A percentile compares a stretch with the other conserved stretches of the same genome.
These are phyloP conservation scores for Sarocladiaceae sp. DNA, from an alignment of 2,329 filamentous ascomycete species.

Conservation along the genomic window DNA sequence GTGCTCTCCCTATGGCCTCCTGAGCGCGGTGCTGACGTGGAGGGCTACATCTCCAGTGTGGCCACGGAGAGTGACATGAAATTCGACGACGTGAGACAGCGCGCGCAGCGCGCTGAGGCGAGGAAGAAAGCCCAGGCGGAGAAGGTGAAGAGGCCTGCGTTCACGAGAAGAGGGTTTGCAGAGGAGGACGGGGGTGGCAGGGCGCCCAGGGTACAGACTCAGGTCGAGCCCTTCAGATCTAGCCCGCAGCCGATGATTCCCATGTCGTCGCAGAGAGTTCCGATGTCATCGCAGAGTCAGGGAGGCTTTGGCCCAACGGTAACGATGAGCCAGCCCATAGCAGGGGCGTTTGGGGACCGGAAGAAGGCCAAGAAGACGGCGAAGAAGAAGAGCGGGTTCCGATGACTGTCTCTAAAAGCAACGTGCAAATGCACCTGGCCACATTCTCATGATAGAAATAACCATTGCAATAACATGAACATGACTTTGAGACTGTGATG, in stretches of 20 bases:
- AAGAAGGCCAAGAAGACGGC: constrained; percentile 37
- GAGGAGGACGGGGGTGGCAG: constrained; percentile 9
- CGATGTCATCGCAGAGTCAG: constrained; percentile 28
- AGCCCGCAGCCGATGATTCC: constrained; percentile 13
- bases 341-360: constrained; percentile 40
- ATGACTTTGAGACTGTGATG: too few relatives aligned
- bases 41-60: constrained; percentile 32
- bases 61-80: constrained; percentile 27
- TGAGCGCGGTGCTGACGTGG: constrained; percentile 24
- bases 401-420: too few relatives aligned
- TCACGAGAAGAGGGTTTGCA: constrained; percentile 20
- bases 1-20: constrained; percentile 33
- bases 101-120: constrained; percentile 25
- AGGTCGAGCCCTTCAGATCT: constrained; percentile 11
- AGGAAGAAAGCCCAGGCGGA: constrained; percentile 27
- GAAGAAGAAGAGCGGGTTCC: constrained; percentile 36
- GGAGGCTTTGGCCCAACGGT: constrained; percentile 16
- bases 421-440: too few relatives aligned
- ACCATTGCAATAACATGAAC: too few relatives aligned
- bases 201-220: background rate
- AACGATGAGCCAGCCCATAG: constrained; percentile 39
- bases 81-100: constrained; percentile 27
- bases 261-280: constrained; percentile 30
- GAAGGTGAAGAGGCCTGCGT: constrained; percentile 24
- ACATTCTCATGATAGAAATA: too few relatives aligned